Evolutionary conservation across 2,329 filamentous ascomycete genomes (phyloP).

Genomic region (Penicillium hesseltinei): DNA sequence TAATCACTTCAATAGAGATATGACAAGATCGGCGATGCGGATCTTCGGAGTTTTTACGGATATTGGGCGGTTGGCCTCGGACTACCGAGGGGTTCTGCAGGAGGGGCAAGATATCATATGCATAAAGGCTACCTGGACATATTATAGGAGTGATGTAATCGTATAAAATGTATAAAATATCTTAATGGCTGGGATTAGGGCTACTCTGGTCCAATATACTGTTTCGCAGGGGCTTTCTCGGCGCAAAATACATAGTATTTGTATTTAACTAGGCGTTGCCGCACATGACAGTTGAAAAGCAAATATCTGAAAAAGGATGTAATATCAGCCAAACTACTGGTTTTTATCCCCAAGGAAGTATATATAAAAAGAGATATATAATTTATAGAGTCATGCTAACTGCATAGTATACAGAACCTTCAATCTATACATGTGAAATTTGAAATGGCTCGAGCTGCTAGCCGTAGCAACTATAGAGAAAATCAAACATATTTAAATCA

Average conservation of each 20-base stretch:
- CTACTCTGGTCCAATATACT: neutral
- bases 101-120: neutral
- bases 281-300: neutral
- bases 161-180: neutral
- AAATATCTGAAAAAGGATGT: neutral
- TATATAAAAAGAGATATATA: neutral
- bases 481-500: too few species aligned
- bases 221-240: neutral
- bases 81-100: constrained; percentile 16
- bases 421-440: neutral
- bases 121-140: neutral
- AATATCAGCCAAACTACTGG: neutral
- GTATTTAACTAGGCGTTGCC: too few species aligned
- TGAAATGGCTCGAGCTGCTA: neutral
- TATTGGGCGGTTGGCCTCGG: constrained; percentile 4
- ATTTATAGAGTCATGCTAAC: too few species aligned
- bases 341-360: too few species aligned
- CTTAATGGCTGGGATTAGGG: neutral
- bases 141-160: neutral
- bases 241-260: neutral
- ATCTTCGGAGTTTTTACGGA: constrained; percentile 24
- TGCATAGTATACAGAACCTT: neutral
- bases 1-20: neutral
- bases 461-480: neutral
- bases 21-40: constrained; percentile 1